Evolutionary conservation across 139 green algal species (phyloP).

Genomic region (Asterochloris sp.): DNA sequence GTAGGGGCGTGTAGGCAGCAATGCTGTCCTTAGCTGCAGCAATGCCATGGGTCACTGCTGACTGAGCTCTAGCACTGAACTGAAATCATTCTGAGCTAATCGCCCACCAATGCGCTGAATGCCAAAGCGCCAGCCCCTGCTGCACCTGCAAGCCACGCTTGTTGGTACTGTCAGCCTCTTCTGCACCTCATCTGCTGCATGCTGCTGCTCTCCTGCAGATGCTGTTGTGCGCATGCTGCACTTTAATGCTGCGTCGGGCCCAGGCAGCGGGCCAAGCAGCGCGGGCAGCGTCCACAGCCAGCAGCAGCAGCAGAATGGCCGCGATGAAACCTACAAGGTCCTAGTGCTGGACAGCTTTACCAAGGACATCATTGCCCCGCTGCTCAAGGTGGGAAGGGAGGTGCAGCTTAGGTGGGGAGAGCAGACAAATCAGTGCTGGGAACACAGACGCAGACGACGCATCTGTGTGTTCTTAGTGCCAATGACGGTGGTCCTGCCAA

Average conservation of each 20-base stretch:
- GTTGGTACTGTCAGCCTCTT: background rate
- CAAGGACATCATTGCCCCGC: constrained; percentile 89
- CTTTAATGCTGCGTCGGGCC: constrained; percentile 37
- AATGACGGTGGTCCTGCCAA: too few species aligned
- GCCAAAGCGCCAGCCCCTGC: background rate
- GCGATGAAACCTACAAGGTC: constrained; percentile 88
- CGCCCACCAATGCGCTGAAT: background rate
- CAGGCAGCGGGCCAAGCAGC: background rate
- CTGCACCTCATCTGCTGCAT: background rate
- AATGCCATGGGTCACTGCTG: background rate
- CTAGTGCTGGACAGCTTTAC: constrained; percentile 89
- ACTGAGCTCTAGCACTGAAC: background rate
- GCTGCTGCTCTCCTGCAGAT: constrained; percentile 36
- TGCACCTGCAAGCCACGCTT: background rate
- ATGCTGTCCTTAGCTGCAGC: background rate
- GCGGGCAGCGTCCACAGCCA: background rate
- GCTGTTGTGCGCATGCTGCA: constrained; percentile 60
- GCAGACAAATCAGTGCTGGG: too few species aligned
- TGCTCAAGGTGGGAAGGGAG: constrained; percentile 73
- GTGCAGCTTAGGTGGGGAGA: too few species aligned
- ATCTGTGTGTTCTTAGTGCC: too few species aligned
- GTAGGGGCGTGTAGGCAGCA: background rate
- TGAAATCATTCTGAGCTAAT: background rate
- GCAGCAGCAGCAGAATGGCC: background rate
- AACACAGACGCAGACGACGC: too few species aligned